Evolutionary conservation across 768 basidiomycete species (phyloP).

Genomic region (Gymnopilus dilepis): DNA sequence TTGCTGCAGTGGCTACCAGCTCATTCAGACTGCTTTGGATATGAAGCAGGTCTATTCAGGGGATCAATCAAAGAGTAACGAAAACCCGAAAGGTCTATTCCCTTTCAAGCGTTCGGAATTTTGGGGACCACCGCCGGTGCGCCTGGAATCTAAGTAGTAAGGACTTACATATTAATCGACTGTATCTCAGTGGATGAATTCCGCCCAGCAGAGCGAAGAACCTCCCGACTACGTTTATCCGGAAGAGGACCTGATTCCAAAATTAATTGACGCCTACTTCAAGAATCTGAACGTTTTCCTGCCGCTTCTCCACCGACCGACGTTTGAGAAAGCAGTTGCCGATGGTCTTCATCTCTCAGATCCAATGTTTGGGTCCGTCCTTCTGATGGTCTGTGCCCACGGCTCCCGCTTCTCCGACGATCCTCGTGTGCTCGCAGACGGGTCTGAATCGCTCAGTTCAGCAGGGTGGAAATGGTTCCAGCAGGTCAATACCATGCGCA

Average conservation of each 20-base stretch:
- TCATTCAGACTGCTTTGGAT: conserved; percentile 60
- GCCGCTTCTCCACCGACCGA: conserved; percentile 76
- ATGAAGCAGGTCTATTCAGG: conserved; percentile 60
- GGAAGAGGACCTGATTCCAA: conserved; percentile 52
- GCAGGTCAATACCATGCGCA: conserved; percentile 67
- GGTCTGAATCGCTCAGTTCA: conserved; percentile 45
- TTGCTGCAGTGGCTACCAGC: conserved; percentile 49
- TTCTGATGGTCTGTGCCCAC: conserved; percentile 70
- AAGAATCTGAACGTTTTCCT: conserved; percentile 52
- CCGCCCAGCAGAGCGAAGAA: conserved; percentile 27
- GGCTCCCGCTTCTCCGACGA: conserved; percentile 68
- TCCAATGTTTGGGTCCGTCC: conserved; percentile 51
- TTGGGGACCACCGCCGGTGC: conserved; percentile 53
- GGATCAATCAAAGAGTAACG: conserved; percentile 18
- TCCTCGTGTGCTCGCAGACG: conserved; percentile 57
- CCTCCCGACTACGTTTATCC: conserved; percentile 50
- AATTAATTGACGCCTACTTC: conserved; percentile 75
- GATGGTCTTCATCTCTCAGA: conserved; percentile 57
- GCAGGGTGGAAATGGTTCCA: conserved; percentile 72
- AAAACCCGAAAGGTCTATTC: conserved; percentile 29
- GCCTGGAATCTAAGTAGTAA: conserved; percentile 20
- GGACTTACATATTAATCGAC: background rate
- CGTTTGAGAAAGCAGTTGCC: conserved; percentile 59
- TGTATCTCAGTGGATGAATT: conserved; percentile 39
- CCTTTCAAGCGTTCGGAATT: conserved; percentile 48